Evolutionary conservation across 495 filamentous ascomycete genomes (phyloP).

Genomic region (Aspergillus sclerotiicarbonarius): DNA sequence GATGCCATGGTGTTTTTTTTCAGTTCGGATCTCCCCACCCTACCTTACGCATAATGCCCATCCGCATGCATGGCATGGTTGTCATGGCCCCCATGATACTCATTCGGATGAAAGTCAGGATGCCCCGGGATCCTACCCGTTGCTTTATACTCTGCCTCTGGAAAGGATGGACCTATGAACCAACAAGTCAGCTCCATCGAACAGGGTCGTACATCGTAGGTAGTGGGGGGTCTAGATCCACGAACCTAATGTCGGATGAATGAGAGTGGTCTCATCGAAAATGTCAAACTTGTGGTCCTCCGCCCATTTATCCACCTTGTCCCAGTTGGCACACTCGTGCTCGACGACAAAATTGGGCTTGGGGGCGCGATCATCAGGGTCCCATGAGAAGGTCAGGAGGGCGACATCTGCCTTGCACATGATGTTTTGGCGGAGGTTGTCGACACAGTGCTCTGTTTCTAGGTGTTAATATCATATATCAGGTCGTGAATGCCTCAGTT

Average conservation of each 20-base stretch:
- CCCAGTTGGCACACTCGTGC: constrained; percentile 19
- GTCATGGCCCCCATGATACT: background rate
- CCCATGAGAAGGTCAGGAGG: constrained; percentile 16
- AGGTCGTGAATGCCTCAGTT: too few relatives aligned
- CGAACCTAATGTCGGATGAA: constrained; percentile 1
- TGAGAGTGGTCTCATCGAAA: constrained; percentile 1
- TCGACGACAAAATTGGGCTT: constrained; percentile 10
- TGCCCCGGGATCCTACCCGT: background rate
- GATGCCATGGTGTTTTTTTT: too few relatives aligned
- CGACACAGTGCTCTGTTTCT: constrained; percentile 31
- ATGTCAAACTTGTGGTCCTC: constrained; percentile 8
- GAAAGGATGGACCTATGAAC: background rate
- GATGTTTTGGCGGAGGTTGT: constrained; percentile 27
- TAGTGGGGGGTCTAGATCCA: too few relatives aligned
- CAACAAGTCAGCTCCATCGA: too few relatives aligned
- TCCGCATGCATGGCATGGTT: background rate
- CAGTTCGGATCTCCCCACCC: too few relatives aligned
- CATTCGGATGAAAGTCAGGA: constrained; percentile 2
- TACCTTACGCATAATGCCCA: too few relatives aligned
- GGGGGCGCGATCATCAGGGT: constrained; percentile 4
- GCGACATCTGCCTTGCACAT: constrained; percentile 32
- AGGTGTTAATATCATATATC: too few relatives aligned
- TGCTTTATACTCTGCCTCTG: background rate
- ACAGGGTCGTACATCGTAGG: too few relatives aligned
- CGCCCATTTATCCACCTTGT: constrained; percentile 13